phyloP scores from a whole-genome alignment of 352 stramenopile genomes.

The Globisporangium polare region DNA sequence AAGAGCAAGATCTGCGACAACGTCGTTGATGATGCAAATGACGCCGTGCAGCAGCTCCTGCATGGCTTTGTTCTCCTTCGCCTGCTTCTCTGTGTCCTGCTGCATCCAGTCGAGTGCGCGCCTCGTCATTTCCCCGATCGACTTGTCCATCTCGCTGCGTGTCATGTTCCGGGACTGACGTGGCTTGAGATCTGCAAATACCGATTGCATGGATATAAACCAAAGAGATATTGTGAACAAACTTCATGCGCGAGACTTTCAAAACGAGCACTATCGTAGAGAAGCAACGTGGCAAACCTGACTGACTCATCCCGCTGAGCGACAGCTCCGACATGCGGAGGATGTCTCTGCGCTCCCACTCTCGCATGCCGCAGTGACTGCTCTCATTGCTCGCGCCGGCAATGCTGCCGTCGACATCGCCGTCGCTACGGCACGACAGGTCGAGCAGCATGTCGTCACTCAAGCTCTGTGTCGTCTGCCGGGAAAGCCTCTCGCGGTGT shows the following conservation, averaged over 20 bases:
- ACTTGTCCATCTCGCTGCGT: slow-evolving; percentile 1
- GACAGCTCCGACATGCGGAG: slow-evolving; percentile 15
- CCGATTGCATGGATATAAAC: background rate
- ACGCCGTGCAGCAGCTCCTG: slow-evolving; percentile 21
- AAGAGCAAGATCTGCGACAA: slow-evolving; percentile 20
- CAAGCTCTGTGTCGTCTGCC: slow-evolving; percentile 5
- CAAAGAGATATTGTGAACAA: background rate
- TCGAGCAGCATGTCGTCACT: background rate
- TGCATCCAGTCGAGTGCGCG: slow-evolving; percentile 44
- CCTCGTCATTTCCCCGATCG: slow-evolving; percentile 21
- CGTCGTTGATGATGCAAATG: slow-evolving; percentile 26
- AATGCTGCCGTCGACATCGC: background rate
- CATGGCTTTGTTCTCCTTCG: slow-evolving; percentile 26
- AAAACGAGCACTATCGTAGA: background rate
- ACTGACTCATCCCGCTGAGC: slow-evolving; percentile 10
- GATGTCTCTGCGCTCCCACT: slow-evolving; percentile 6
- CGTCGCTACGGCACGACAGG: background rate
- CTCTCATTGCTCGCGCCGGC: background rate
- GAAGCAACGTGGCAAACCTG: slow-evolving; percentile 1
- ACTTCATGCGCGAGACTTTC: background rate
- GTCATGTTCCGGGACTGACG: background rate
- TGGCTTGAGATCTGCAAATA: background rate
- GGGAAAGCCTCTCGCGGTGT: background rate
- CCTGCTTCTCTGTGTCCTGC: slow-evolving; percentile 32
- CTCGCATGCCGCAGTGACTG: background rate